These are phyloP conservation scores for Fusarium sp. DNA, from an alignment of 2,329 filamentous ascomycete species.

Conservation along the genomic window DNA sequence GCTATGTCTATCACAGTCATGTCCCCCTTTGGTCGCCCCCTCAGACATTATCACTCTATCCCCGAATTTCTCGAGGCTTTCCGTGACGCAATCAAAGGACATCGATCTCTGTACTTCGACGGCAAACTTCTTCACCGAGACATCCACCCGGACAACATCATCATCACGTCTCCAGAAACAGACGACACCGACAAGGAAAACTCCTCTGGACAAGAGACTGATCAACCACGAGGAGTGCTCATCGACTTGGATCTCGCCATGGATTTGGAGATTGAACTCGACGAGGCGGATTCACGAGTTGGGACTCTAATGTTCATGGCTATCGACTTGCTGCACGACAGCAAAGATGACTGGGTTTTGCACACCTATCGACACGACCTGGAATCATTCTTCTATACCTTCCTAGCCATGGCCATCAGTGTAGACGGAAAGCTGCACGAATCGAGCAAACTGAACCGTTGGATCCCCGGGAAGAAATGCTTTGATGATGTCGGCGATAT, in stretches of 20 bases:
- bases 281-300: constrained; percentile 26
- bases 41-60: constrained; percentile 45
- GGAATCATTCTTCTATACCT: constrained; percentile 49
- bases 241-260: constrained; percentile 40
- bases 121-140: constrained; percentile 55
- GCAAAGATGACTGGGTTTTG: background rate
- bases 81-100: constrained; percentile 54
- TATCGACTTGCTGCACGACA: constrained; percentile 34
- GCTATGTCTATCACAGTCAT: constrained; percentile 20
- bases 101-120: constrained; percentile 52
- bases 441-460: constrained; percentile 7
- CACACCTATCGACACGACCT: constrained; percentile 48
- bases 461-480: background rate
- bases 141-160: constrained; percentile 56
- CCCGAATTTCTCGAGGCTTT: constrained; percentile 53
- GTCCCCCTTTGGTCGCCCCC: constrained; percentile 26
- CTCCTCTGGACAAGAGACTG: too few relatives aligned
- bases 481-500: background rate
- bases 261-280: constrained; percentile 36
- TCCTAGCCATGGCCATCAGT: constrained; percentile 31
- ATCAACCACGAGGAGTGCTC: constrained; percentile 43
- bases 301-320: constrained; percentile 49
- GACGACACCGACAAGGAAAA: too few relatives aligned
- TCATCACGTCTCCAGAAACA: constrained; percentile 45
- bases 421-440: background rate